phyloP scores from a whole-genome alignment of 2,329 filamentous ascomycete species.

The Neonectria neomacrospora region DNA sequence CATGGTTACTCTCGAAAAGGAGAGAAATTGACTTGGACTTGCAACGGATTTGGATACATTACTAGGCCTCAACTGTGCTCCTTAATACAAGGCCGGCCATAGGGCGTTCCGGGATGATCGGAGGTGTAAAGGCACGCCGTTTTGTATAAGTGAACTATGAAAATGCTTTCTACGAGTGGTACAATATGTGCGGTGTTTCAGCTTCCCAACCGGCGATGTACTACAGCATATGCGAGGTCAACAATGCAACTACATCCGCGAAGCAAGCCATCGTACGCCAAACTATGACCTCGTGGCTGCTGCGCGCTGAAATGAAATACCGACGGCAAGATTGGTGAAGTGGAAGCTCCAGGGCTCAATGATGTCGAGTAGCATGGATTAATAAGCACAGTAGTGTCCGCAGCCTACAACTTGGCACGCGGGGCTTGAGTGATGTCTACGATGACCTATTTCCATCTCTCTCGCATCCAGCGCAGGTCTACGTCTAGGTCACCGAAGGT shows the following conservation, averaged over 20 bases:
- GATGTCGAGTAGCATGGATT: too few species aligned
- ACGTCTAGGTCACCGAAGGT: not conserved
- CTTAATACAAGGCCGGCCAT: constrained; percentile 41
- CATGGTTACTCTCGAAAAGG: constrained; percentile 6
- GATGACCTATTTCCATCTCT: too few species aligned
- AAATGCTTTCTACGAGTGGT: not conserved
- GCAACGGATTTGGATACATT: constrained; percentile 26
- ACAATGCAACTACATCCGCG: too few species aligned
- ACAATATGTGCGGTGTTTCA: not conserved
- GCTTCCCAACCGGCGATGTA: not conserved
- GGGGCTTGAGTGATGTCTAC: too few species aligned
- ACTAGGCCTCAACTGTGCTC: constrained; percentile 33
- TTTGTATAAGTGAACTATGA: not conserved
- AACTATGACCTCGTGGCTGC: too few species aligned
- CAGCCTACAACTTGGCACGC: too few species aligned
- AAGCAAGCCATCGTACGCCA: too few species aligned
- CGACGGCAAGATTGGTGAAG: too few species aligned
- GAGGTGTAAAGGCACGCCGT: constrained; percentile 9
- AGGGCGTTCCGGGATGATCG: constrained; percentile 42
- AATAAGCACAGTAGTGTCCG: too few species aligned
- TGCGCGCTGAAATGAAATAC: too few species aligned
- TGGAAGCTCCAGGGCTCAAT: too few species aligned
- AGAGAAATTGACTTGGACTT: constrained; percentile 15
- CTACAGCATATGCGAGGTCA: not conserved
- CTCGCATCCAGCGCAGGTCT: not conserved